phyloP scores from a whole-genome alignment of 2,329 filamentous ascomycete genomes.

The Fusarium scirpi region DNA sequence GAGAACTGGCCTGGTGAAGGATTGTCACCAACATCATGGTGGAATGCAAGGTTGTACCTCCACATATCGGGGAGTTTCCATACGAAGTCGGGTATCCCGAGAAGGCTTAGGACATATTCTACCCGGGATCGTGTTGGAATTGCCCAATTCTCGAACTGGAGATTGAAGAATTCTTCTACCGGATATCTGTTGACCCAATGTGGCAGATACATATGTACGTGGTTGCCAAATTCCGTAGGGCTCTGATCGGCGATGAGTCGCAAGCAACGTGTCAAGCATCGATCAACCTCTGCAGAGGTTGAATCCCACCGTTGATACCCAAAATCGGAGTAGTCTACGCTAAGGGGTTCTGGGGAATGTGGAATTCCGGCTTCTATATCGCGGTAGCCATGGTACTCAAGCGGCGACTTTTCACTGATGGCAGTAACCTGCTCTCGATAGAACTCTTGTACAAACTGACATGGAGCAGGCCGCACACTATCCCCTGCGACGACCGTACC shows the following conservation, averaged over 20 bases:
- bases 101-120: accelerated
- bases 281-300: too few relatives aligned
- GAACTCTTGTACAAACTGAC: background rate
- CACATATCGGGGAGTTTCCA: conserved; percentile 2
- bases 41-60: accelerated
- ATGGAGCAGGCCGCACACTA: background rate
- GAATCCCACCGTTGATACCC: background rate
- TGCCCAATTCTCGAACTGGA: background rate
- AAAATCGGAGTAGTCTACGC: accelerated
- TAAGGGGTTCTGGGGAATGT: accelerated
- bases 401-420: accelerated
- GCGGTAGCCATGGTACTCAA: background rate
- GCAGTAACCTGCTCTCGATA: accelerated
- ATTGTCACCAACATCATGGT: background rate
- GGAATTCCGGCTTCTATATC: background rate
- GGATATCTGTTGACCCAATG: background rate
- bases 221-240: background rate
- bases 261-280: background rate
- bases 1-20: background rate
- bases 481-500: accelerated
- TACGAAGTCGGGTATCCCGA: background rate
- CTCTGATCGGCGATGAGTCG: background rate
- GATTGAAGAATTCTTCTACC: background rate
- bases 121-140: background rate
- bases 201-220: accelerated